Conservation (phyloP, 306 rosid species). For the Herpetospermum pedunculosum region DNA sequence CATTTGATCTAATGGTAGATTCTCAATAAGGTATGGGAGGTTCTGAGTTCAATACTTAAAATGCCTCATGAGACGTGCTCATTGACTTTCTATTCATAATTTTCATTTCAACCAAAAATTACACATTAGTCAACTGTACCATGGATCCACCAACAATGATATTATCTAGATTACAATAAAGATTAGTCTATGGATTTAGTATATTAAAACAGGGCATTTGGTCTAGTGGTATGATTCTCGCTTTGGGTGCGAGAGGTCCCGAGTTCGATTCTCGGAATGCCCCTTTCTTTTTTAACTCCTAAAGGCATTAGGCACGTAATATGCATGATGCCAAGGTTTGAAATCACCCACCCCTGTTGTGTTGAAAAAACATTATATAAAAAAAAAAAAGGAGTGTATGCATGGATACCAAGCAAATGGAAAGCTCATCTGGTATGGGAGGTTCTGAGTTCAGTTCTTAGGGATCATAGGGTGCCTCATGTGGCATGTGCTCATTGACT, state of each 20-base stretch:
- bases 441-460: too few relatives aligned
- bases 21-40: neutral
- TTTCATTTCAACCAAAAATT: neutral
- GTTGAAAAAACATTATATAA: too few relatives aligned
- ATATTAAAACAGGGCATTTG: neutral
- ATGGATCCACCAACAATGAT: neutral
- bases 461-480: too few relatives aligned
- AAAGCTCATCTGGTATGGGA: too few relatives aligned
- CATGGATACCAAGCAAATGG: fast-evolving
- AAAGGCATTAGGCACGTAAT: too few relatives aligned
- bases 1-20: neutral
- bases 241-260: conserved; percentile 1
- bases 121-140: neutral
- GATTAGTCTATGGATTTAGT: neutral
- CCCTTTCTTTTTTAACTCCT: conserved; percentile 4
- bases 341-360: too few relatives aligned
- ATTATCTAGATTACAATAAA: neutral
- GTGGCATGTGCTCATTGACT: neutral
- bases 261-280: conserved; percentile 15
- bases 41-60: neutral
- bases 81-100: too few relatives aligned
- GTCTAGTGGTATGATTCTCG: conserved; percentile 6
- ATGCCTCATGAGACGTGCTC: too few relatives aligned
- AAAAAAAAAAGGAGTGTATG: too few relatives aligned
- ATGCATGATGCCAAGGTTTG: too few relatives aligned